phyloP scores from a whole-genome alignment of 148 eudicot genomes.

The Camellia sinensis region DNA sequence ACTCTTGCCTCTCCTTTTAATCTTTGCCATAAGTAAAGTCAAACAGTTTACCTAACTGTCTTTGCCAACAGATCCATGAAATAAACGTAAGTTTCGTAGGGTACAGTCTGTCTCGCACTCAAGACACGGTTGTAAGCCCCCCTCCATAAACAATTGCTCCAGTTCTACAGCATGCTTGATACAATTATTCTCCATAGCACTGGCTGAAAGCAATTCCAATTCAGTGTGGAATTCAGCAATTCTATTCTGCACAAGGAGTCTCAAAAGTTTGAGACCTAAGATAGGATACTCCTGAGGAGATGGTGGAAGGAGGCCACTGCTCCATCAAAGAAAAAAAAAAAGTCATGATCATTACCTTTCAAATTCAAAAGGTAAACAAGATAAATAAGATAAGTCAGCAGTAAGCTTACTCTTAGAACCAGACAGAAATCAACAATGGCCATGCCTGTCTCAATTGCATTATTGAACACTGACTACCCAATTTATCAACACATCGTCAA shows the following conservation, averaged over 20 bases:
- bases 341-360: too few species aligned
- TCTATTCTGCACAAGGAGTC: constrained; percentile 86
- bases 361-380: too few species aligned
- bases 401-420: neutral
- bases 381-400: neutral
- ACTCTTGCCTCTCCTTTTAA: neutral
- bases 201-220: constrained; percentile 73
- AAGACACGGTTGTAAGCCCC: constrained; percentile 96
- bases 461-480: neutral
- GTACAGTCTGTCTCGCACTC: constrained; percentile 89
- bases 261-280: constrained; percentile 77
- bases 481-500: too few species aligned
- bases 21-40: neutral
- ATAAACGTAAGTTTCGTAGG: constrained; percentile 87
- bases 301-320: constrained; percentile 66
- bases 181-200: constrained; percentile 75
- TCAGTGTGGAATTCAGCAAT: constrained; percentile 90
- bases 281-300: constrained; percentile 51
- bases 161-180: constrained; percentile 94
- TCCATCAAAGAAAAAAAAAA: constrained; percentile 22
- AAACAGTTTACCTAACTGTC: constrained; percentile 68
- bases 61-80: constrained; percentile 91
- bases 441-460: too few species aligned
- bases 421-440: neutral
- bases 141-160: constrained; percentile 98